Percentiles rank a stretch among this genome's conserved stretches.
These are phyloP conservation scores for Penicillium sp. DNA, from an alignment of 2,329 filamentous ascomycete species.

Conservation along the genomic window DNA sequence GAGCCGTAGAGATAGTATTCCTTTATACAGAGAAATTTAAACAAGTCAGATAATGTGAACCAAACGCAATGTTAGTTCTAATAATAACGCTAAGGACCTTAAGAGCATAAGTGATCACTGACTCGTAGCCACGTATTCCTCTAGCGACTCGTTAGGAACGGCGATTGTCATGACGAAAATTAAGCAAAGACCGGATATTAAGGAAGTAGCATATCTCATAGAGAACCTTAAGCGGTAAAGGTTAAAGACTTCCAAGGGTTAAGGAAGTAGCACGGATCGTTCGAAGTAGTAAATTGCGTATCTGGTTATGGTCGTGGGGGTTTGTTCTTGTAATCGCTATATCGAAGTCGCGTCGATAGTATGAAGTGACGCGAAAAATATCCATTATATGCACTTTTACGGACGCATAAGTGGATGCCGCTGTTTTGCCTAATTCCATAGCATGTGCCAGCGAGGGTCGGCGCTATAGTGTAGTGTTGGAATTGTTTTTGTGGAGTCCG, in stretches of 20 bases:
- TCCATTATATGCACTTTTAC: background rate
- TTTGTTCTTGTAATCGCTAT: background rate
- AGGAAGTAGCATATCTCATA: background rate
- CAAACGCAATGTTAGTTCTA: background rate
- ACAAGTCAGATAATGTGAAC: background rate
- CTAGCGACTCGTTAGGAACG: background rate
- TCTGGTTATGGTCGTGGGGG: background rate
- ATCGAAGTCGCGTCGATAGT: background rate
- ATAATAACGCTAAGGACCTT: background rate
- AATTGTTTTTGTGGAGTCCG: too few species aligned
- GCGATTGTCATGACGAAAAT: background rate
- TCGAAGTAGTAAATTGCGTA: background rate
- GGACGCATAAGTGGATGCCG: background rate
- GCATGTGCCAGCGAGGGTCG: too few species aligned
- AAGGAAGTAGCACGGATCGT: background rate
- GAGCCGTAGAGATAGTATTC: background rate
- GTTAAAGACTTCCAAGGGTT: background rate
- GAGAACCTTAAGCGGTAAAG: background rate
- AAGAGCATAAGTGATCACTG: background rate
- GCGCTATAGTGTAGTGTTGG: too few species aligned
- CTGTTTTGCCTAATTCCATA: too few species aligned
- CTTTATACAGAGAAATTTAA: background rate
- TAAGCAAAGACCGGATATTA: background rate
- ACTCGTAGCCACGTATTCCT: background rate
- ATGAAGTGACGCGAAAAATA: background rate